These are phyloP conservation scores for Porphyrellus sp. DNA, from an alignment of 1,284 basidiomycete genomes.

Conservation along the genomic window DNA sequence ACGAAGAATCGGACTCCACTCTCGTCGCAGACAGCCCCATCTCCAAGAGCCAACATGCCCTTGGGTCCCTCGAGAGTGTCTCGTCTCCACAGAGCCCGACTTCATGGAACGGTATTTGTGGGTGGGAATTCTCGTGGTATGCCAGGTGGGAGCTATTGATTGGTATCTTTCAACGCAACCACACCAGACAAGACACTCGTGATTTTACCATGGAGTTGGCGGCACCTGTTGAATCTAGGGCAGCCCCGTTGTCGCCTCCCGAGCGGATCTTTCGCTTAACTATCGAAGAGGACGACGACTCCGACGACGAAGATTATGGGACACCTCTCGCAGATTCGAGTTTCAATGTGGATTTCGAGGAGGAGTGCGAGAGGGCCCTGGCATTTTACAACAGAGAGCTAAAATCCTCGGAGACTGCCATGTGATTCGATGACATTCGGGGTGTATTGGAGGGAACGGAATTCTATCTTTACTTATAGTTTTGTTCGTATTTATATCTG, in stretches of 20 bases:
- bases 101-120: constrained; percentile 13
- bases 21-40: constrained; percentile 19
- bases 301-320: constrained; percentile 32
- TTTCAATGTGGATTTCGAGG: constrained; percentile 24
- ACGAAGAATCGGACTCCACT: constrained; percentile 27
- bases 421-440: constrained; percentile 1
- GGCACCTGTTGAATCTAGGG: not conserved
- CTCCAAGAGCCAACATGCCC: not conserved
- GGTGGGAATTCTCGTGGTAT: constrained; percentile 33
- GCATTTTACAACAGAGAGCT: constrained; percentile 24
- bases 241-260: not conserved
- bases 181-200: not conserved
- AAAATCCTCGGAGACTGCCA: not conserved
- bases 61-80: not conserved
- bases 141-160: constrained; percentile 31
- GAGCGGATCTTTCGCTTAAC: constrained; percentile 11
- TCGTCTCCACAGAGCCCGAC: not conserved
- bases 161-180: constrained; percentile 25
- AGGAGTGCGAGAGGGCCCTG: constrained; percentile 31
- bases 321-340: constrained; percentile 16
- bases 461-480: constrained; percentile 16
- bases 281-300: constrained; percentile 2
- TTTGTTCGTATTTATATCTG: constrained; percentile 27
- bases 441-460: not conserved
- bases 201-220: not conserved